These are phyloP conservation scores for Colletotrichum eremochloae DNA, from an alignment of 2,329 filamentous ascomycete genomes.

Conservation along the genomic window DNA sequence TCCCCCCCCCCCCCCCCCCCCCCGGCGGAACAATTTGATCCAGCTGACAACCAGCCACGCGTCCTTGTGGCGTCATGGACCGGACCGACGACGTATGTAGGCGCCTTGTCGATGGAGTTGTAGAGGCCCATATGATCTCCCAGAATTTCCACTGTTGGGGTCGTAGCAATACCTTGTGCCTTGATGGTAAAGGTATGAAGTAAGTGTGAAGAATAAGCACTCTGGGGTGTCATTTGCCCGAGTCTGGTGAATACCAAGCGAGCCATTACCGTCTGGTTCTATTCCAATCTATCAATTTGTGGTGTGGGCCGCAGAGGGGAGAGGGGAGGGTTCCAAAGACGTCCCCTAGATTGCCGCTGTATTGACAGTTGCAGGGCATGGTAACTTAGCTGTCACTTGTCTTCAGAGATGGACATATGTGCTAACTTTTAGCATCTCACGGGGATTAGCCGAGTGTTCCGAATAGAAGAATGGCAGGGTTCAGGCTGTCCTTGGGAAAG, in stretches of 20 bases:
- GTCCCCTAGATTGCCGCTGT: background rate
- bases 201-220: background rate
- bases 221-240: background rate
- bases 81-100: background rate
- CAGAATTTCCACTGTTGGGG: too few relatives aligned
- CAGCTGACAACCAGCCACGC: constrained; percentile 21
- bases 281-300: background rate
- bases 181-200: background rate
- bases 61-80: constrained; percentile 21
- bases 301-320: too few relatives aligned
- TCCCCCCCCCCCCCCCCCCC: background rate
- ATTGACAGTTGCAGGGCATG: background rate
- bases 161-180: background rate
- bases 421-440: background rate
- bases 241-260: background rate
- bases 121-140: background rate
- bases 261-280: background rate
- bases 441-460: constrained; percentile 9
- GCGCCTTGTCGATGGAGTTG: background rate
- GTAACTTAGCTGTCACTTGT: background rate
- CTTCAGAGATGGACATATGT: constrained; percentile 3
- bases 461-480: constrained; percentile 14
- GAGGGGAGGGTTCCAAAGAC: background rate
- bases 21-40: background rate
- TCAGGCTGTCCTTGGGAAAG: constrained; percentile 3